Base-by-base conservation (phyloP, 805 yeast species). In the Ogataea saltuana region DNA sequence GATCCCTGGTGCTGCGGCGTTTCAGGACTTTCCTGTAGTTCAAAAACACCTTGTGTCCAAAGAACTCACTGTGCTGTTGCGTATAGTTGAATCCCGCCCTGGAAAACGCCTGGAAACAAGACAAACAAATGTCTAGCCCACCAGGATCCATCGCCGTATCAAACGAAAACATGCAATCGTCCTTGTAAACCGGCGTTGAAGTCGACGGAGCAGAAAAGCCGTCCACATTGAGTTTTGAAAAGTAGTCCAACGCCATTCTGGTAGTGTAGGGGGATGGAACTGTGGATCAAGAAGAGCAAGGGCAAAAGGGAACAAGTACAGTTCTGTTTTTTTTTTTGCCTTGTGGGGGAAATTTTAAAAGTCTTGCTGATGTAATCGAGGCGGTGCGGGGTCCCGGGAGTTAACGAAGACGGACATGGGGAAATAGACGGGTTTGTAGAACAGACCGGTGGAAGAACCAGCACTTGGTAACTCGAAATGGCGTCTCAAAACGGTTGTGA, bases 151-250 rank as follows among this genome's bases (percentile, higher is more conserved):
- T 65, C 4, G 87, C 77, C 0, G 87, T 80, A 48, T 82, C 91
- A 58, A 85, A 91, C 41, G 90, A 84, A 65, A 78, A 91, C 68
- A 85, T 85, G 60, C 97, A 90, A 52, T 89, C 97, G 67, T 91
- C 97, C 59, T 88, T 90, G 56, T 80, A 82, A 13, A 90, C 78
- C 2, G 72, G 68, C 18, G 64, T 48, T 3, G 68, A 64, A 22
- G 67, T 42, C 3, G 51, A 42, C 4, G 69, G 69, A 4, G 55
- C 45, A 5, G 32, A 27, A 9, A 63, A 33, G 1, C 35, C 27
- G 6, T 31, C 9, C n/a, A 50, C 27, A 28, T 56, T 54, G 6
- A 58, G 17, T 2, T 44, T 25, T 8, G 43, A 37, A 6, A 59
- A 35, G 18, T 56, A 52, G 4, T 58, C 54, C 33, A 51, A 27